These are phyloP conservation scores for Colletotrichum cuscutae DNA, from an alignment of 2,329 filamentous ascomycete species.

Conservation along the genomic window DNA sequence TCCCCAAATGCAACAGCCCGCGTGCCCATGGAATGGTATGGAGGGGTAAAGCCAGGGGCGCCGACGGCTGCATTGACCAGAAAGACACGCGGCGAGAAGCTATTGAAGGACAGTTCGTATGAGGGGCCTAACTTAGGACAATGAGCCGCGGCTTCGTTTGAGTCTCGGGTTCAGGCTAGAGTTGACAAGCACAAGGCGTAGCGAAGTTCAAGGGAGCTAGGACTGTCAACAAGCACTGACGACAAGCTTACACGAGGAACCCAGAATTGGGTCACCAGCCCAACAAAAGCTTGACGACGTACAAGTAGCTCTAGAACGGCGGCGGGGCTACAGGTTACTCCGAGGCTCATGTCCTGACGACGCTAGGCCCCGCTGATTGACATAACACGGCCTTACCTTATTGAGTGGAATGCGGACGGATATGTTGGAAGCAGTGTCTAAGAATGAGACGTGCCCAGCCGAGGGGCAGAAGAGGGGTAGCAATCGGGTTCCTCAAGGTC, in stretches of 20 bases:
- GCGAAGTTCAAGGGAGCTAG: background rate
- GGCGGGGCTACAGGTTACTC: slow-evolving; percentile 10
- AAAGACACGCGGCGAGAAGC: slow-evolving; percentile 10
- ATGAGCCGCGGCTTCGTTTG: background rate
- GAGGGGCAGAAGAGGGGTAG: slow-evolving; percentile 21
- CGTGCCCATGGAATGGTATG: slow-evolving; percentile 3
- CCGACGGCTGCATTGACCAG: slow-evolving; percentile 2
- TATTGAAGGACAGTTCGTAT: background rate
- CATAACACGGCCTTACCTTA: slow-evolving; percentile 8
- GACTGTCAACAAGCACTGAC: slow-evolving; percentile 6
- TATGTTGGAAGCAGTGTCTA: slow-evolving; percentile 7
- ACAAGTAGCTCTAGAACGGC: slow-evolving; percentile 5
- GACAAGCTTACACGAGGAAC: background rate
- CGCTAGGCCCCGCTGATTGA: slow-evolving; percentile 25
- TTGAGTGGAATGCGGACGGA: slow-evolving; percentile 30
- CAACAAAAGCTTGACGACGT: slow-evolving; percentile 25
- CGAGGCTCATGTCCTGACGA: slow-evolving; percentile 11
- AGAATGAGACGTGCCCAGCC: background rate
- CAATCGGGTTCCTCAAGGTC: slow-evolving; percentile 11
- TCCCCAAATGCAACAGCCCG: slow-evolving; percentile 1
- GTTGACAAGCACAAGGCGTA: background rate
- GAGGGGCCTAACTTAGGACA: background rate
- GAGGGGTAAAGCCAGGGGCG: background rate
- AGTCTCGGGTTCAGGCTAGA: background rate
- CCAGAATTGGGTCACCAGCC: background rate